Conservation (phyloP, 371 early-diverging fungal genomes). For the Mucor ambiguus region DNA sequence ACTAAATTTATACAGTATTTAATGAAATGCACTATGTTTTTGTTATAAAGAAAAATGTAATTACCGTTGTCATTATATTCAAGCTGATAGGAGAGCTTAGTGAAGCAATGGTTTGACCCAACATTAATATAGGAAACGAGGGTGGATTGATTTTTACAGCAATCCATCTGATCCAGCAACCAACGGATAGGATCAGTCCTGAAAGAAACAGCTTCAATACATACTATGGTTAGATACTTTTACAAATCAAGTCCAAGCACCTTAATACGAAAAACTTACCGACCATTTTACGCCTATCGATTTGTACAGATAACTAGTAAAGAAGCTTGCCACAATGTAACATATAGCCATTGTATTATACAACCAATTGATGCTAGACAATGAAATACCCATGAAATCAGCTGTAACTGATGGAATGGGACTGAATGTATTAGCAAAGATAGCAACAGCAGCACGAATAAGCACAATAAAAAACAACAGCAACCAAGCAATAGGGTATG, state of each 20-base stretch:
- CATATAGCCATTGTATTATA: constrained; percentile 50
- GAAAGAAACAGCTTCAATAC: constrained; percentile 36
- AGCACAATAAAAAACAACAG: constrained; percentile 36
- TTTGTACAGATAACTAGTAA: constrained; percentile 56
- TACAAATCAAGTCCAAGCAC: background rate
- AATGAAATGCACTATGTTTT: background rate
- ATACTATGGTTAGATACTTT: background rate
- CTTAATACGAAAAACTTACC: constrained; percentile 19
- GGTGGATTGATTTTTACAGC: constrained; percentile 46
- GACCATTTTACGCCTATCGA: constrained; percentile 49
- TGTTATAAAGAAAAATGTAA: background rate
- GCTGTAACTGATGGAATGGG: constrained; percentile 47
- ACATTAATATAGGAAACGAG: constrained; percentile 50
- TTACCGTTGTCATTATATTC: constrained; percentile 59
- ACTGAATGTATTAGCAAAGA: constrained; percentile 43
- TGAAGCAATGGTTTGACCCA: constrained; percentile 65
- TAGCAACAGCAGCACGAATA: constrained; percentile 38
- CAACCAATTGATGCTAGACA: constrained; percentile 43
- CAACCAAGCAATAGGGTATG: constrained; percentile 44
- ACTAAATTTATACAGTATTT: constrained; percentile 16
- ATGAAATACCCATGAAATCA: constrained; percentile 31
- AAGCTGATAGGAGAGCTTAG: constrained; percentile 64
- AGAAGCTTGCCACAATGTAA: constrained; percentile 51
- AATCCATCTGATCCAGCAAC: constrained; percentile 64
- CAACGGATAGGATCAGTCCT: constrained; percentile 47